These are phyloP conservation scores for Brassica hybrid DNA, from an alignment of 441 rosid species.

Conservation along the genomic window DNA sequence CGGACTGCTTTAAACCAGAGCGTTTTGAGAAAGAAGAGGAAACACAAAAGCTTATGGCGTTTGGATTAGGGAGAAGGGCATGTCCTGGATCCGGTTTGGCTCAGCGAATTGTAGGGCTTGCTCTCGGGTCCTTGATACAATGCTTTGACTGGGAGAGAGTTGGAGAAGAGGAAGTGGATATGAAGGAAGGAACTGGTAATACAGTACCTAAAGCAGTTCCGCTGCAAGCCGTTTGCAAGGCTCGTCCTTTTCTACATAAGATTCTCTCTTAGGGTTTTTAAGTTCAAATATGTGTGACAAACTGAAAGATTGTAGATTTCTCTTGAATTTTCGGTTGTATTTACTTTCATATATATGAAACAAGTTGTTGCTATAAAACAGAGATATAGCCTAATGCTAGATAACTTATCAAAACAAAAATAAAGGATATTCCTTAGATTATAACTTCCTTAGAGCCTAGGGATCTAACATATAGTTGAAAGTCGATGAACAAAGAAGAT, in stretches of 20 bases:
- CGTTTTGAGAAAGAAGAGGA: conserved; percentile 47
- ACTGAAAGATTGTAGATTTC: not conserved
- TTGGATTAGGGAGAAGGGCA: conserved; percentile 57
- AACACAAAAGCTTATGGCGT: conserved; percentile 44
- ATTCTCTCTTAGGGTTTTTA: not conserved
- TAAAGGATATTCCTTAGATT: too few relatives aligned
- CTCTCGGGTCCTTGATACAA: conserved; percentile 44
- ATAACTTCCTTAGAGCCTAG: too few relatives aligned
- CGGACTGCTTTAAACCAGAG: conserved; percentile 46
- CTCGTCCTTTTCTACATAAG: conserved; percentile 37
- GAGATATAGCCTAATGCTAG: too few relatives aligned
- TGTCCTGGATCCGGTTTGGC: conserved; percentile 61
- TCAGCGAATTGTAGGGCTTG: conserved; percentile 46
- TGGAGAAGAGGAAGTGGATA: conserved; percentile 39
- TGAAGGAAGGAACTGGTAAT: conserved; percentile 44
- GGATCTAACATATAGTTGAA: too few relatives aligned
- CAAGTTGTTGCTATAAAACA: too few relatives aligned
- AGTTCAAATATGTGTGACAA: not conserved
- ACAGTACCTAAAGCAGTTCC: conserved; percentile 42
- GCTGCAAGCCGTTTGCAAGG: conserved; percentile 38
- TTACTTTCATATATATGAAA: not conserved
- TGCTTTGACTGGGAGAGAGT: conserved; percentile 47
- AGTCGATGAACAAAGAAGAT: too few relatives aligned
- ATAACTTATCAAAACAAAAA: too few relatives aligned
- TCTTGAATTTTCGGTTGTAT: not conserved